A percentile compares a stretch with the other conserved stretches of the same genome.
These are phyloP conservation scores for Colletotrichum somersetense DNA, from an alignment of 2,329 filamentous ascomycete genomes.

Conservation along the genomic window DNA sequence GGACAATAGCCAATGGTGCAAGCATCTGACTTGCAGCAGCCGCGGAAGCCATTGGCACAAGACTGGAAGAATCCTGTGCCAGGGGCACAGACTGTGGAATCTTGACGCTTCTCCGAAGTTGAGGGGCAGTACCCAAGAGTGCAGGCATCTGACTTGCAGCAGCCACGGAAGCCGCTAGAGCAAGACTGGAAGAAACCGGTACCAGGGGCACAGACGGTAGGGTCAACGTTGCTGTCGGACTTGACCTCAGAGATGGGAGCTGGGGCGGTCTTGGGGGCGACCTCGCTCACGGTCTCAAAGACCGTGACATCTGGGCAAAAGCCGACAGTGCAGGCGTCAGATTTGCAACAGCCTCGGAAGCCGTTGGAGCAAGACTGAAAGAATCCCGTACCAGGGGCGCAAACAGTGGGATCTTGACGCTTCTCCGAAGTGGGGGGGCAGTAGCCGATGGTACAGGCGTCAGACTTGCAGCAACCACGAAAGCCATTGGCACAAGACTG, in stretches of 20 bases:
- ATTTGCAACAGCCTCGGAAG: conserved; percentile 34
- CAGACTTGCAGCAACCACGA: conserved; percentile 30
- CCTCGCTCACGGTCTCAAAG: no score
- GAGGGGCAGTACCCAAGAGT: neutral
- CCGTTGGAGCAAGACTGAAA: conserved; percentile 37
- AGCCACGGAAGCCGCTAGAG: conserved; percentile 30
- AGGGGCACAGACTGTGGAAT: conserved; percentile 15
- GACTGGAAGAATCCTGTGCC: conserved; percentile 35
- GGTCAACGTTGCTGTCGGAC: no score
- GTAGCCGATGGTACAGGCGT: conserved; percentile 23
- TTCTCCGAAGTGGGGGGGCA: conserved; percentile 1
- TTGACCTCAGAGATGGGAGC: no score
- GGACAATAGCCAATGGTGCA: conserved; percentile 1
- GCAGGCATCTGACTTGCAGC: conserved; percentile 38
- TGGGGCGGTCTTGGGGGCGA: no score
- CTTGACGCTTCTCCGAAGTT: conserved; percentile 2
- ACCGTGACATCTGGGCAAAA: conserved; percentile 8
- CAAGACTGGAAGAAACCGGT: conserved; percentile 37
- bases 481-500: conserved; percentile 35
- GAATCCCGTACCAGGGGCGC: conserved; percentile 29
- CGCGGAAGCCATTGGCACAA: conserved; percentile 38
- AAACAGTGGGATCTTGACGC: conserved; percentile 15
- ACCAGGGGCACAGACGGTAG: conserved; percentile 17
- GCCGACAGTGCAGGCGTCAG: conserved; percentile 23
- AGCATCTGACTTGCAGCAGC: conserved; percentile 37